Percentiles rank a stretch among this genome's conserved stretches.
These are phyloP conservation scores for Chlorella variabilis DNA, from an alignment of 163 green algal species.

Conservation along the genomic window DNA sequence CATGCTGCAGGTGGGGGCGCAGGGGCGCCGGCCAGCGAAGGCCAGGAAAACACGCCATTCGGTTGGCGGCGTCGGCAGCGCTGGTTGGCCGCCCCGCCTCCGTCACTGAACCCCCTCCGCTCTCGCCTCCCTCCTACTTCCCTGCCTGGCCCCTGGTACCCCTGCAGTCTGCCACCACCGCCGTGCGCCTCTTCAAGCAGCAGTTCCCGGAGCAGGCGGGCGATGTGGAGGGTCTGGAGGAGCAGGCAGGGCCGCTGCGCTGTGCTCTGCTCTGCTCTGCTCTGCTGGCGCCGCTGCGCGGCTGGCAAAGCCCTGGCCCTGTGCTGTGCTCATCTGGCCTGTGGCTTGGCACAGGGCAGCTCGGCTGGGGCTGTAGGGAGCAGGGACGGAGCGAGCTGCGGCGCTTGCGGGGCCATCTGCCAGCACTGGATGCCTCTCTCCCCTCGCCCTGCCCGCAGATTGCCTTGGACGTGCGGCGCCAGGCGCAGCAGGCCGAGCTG, in stretches of 20 bases:
- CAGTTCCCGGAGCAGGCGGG: constrained; percentile 26
- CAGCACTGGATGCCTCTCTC: no score
- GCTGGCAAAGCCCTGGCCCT: no score
- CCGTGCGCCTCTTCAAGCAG: constrained; percentile 34
- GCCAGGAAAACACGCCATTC: no score
- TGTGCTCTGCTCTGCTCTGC: neutral
- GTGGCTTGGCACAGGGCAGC: no score
- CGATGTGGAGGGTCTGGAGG: constrained; percentile 37
- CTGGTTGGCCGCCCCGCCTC: no score
- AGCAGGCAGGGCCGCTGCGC: neutral
- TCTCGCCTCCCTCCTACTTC: neutral
- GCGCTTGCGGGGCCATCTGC: no score
- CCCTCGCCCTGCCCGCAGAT: neutral
- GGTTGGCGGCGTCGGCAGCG: no score
- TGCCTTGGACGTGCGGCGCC: neutral
- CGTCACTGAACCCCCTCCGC: neutral
- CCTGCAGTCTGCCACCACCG: constrained; percentile 41
- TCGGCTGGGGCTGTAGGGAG: no score
- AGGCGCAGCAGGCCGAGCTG: constrained; percentile 39
- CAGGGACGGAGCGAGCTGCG: no score
- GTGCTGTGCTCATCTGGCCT: no score
- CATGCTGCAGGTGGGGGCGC: constrained; percentile 28
- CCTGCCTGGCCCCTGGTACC: neutral
- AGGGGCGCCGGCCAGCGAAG: neutral
- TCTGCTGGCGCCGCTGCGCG: no score